Percentiles rank a stretch among this genome's conserved stretches.
Conservation (phyloP, 2,329 filamentous ascomycete genomes). For the Helminthosporium solani region DNA sequence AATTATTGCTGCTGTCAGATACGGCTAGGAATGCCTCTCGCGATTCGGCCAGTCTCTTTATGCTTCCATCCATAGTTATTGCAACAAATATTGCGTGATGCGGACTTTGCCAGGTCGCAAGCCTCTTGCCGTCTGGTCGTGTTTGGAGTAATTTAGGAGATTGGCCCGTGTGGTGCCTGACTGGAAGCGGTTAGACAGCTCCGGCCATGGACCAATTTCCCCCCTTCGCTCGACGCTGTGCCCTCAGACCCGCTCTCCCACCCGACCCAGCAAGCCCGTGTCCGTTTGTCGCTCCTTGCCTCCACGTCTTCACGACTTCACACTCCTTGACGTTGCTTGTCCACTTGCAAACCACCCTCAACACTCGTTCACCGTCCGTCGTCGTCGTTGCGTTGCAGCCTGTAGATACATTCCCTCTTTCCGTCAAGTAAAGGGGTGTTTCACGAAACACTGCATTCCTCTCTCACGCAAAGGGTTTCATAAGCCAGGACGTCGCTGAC, state of each 20-base stretch:
- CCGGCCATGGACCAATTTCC: neutral
- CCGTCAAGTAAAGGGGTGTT: slow-evolving; percentile 31
- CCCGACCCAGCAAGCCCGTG: slow-evolving; percentile 18
- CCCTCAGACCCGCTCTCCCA: slow-evolving; percentile 5
- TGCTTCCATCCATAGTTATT: no score
- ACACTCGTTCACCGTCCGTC: slow-evolving; percentile 9
- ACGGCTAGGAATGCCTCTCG: no score
- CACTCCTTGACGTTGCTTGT: slow-evolving; percentile 25
- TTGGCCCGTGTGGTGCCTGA: neutral
- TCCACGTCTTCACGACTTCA: slow-evolving; percentile 28
- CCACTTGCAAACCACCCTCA: slow-evolving; percentile 1
- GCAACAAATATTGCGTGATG: no score
- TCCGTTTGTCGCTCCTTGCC: slow-evolving; percentile 26
- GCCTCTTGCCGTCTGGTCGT: no score
- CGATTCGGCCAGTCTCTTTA: no score
- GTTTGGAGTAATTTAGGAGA: neutral
- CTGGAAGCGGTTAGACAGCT: neutral
- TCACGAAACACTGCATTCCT: slow-evolving; percentile 40
- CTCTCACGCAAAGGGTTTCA: slow-evolving; percentile 41
- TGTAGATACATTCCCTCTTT: slow-evolving; percentile 30
- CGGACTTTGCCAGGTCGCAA: neutral
- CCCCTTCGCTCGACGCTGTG: neutral
- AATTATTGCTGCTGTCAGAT: no score
- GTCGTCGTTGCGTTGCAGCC: slow-evolving; percentile 8
- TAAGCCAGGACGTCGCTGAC: slow-evolving; percentile 32